Base-by-base conservation (phyloP, 768 basidiomycete genomes). In the Kondoa subrosea region DNA sequence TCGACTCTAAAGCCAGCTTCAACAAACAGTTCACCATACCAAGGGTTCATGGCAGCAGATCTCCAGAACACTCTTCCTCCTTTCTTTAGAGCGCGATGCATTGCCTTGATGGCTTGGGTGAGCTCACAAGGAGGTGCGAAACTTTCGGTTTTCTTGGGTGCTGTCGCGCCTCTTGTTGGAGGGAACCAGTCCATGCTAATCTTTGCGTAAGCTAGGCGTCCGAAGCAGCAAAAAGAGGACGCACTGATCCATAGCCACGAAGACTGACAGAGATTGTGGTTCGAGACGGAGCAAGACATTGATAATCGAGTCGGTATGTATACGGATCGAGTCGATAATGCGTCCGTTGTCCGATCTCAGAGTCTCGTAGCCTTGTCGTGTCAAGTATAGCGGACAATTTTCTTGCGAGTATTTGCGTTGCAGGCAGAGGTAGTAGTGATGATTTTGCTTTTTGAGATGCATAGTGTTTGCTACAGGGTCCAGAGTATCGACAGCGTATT, bases 231-330 rank as follows among this genome's bases (percentile, higher is more conserved):
- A n/a, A 16, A 12, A 32, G n/a, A 12, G 14, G 4, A 57, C 68
- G 65, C 17, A 57, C 66, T 67, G 66, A 26, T 67, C 69, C 68
- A 76, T 69, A 33, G 69, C 61, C 17, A 72, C 61, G 16, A 32
- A 34, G 25, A 31, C 26, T 2, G 64, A 27, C 8, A 69, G n/a
- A n/a, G 30, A 33, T 27, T 60, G 40, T 16, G 50, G 26, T 40
- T 64, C 62, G 4, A 63, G 4, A 4, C 29, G 29, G 8, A 14
- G 4, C n/a, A 68, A 17, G 21, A 69, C 69, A 57, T 85, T 84
- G 67, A 83, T 73, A 70, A 87, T 85, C 1, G 83, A 83, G 71
- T 87, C 85, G 0, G 87, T 87, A 75, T 88, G 87, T 57, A 88
- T 73, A 31, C 85, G 80, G 78, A 88, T 85, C 0, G 81, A 78